These are phyloP conservation scores for Phytophthora sp. DNA, from an alignment of 352 stramenopile genomes.

Conservation along the genomic window DNA sequence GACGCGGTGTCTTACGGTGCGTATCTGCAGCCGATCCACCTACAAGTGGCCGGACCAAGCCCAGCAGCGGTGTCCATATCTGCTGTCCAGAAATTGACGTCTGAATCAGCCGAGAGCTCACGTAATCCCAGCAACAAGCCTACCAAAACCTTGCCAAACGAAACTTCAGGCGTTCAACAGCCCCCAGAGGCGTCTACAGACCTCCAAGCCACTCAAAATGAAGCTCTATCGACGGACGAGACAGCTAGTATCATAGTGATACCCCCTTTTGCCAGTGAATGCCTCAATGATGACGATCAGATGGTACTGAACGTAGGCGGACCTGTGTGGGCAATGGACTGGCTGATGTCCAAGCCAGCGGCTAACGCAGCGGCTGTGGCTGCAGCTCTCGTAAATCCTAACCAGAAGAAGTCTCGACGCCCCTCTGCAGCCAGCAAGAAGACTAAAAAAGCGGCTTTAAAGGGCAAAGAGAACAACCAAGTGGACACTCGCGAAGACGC, in stretches of 20 bases:
- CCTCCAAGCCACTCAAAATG: not conserved
- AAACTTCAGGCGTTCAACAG: not conserved
- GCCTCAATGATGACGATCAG: constrained; percentile 36
- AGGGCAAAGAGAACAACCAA: constrained; percentile 53
- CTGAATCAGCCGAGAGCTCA: constrained; percentile 18
- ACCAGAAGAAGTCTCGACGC: constrained; percentile 20
- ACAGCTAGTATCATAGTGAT: constrained; percentile 36
- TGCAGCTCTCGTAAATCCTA: constrained; percentile 12
- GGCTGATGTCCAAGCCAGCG: constrained; percentile 48
- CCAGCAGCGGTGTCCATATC: not conserved
- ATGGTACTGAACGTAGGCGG: constrained; percentile 74
- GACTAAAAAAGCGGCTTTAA: constrained; percentile 1
- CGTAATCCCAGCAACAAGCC: constrained; percentile 3
- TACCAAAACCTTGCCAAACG: constrained; percentile 2
- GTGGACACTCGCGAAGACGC: not conserved
- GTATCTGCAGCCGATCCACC: constrained; percentile 55
- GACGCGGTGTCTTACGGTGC: constrained; percentile 42
- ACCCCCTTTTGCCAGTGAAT: constrained; percentile 56
- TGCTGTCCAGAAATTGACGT: constrained; percentile 2
- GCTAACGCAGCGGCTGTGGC: constrained; percentile 9
- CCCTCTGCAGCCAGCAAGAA: constrained; percentile 4
- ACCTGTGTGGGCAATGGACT: constrained; percentile 86
- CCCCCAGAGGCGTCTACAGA: constrained; percentile 19
- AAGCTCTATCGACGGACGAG: not conserved
- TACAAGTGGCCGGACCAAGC: constrained; percentile 30